Evolutionary conservation across 140 eudicot genomes (phyloP).

Genomic region (Senecio squalidus): DNA sequence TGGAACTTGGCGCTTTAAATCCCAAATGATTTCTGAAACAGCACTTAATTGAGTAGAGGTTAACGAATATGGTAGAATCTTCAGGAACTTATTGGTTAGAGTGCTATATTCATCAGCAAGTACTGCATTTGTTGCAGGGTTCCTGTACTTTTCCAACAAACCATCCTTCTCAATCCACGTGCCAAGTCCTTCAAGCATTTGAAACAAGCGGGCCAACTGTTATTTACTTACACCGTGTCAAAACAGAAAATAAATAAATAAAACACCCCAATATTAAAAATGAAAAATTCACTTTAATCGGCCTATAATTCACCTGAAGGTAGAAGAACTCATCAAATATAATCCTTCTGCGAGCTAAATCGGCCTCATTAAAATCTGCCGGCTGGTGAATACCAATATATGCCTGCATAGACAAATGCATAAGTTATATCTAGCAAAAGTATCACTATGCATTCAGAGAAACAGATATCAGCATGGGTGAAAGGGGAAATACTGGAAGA

Average conservation of each 20-base stretch:
- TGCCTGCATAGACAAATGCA: slow-evolving; percentile 47
- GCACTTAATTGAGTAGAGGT: slow-evolving; percentile 85
- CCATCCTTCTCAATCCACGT: slow-evolving; percentile 74
- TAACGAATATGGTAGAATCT: slow-evolving; percentile 79
- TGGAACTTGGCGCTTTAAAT: slow-evolving; percentile 80
- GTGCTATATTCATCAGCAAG: slow-evolving; percentile 67
- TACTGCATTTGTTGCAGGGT: slow-evolving; percentile 44
- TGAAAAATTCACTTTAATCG: background rate
- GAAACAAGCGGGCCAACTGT: slow-evolving; percentile 81
- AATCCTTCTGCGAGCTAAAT: slow-evolving; percentile 91
- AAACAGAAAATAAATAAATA: slow-evolving; percentile 1
- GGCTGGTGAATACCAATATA: slow-evolving; percentile 95
- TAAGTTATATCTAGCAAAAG: slow-evolving; percentile 10
- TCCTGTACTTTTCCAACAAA: slow-evolving; percentile 66
- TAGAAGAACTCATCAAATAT: slow-evolving; percentile 95
- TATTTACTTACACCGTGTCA: slow-evolving; percentile 12
- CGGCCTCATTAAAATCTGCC: slow-evolving; percentile 56
- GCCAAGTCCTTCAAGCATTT: slow-evolving; percentile 96
- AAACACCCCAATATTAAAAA: background rate
- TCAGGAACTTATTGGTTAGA: slow-evolving; percentile 54
- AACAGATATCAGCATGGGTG: background rate
- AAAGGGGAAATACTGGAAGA: background rate
- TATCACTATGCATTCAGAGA: background rate
- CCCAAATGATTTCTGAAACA: slow-evolving; percentile 93
- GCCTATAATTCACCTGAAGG: slow-evolving; percentile 82